Evolutionary conservation across 345 rosid species (phyloP), one percentile per base, ranked within the genome.

Genomic region (Moringa oleifera): DNA sequence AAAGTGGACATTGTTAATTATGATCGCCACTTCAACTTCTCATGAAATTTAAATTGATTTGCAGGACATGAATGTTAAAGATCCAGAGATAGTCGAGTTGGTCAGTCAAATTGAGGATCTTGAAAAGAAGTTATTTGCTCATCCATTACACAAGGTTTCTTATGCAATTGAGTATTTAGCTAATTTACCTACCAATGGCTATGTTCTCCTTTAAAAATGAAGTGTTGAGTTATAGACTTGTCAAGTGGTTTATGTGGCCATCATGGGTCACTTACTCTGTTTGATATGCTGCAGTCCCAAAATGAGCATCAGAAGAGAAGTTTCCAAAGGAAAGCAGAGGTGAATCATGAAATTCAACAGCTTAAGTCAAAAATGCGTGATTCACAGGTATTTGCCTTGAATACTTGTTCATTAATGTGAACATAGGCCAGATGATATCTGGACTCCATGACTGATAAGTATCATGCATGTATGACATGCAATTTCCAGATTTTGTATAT

Each of bases 21-120:
- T 7, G 47, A 41, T 41, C 12, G 47, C 13, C 13, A 41, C 47
- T 41, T 41, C 13, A 41, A 41, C 12, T 41, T 41, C 13, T 33
- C 11, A 33, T 16, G 12, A 41, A 41, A 7, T 4, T 33, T 64
- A 47, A 50, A 47, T 60, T 68, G 28, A 53, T 75, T 67, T 79
- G 64, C 83, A 94, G 97, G 96, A 89, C 79, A 95, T 95, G 99
- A 86, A 90, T 55, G 85, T 95, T 71, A 89, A 87, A 77, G 97
- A 95, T 77, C 73, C 81, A 55, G 95, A 91, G 73, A 83, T 91
- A 76, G 88, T 91, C 68, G 88, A 87, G 61, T 68, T 91, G 83
- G 93, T 89, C 71, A 80, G 73, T 52, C 82, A 83, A 72, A 87
- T 88, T 37, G 99, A 91, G 81, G 89, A 85, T 69, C 63, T 85